Conservation (phyloP, 495 filamentous ascomycete genomes). For the Cryomyces minteri region DNA sequence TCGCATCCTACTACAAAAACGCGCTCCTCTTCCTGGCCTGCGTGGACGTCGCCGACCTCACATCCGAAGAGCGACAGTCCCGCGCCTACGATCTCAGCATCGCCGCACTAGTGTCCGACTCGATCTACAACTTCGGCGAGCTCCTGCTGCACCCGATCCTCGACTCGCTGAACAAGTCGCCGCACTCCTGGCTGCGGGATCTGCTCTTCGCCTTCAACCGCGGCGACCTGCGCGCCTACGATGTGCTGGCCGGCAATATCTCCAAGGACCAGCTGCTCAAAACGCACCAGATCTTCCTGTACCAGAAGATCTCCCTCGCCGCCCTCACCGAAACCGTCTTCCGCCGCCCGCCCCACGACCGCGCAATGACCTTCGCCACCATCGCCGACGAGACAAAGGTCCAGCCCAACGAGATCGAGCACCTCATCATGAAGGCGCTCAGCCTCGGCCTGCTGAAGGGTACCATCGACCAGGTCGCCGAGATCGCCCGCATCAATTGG, state of each 20-base stretch:
- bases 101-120: conserved; percentile 78
- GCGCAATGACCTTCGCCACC: conserved; percentile 73
- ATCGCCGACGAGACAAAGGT: conserved; percentile 91
- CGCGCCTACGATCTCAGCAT: conserved; percentile 87
- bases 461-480: conserved; percentile 89
- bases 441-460: conserved; percentile 79
- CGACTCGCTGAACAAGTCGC: conserved; percentile 50
- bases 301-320: conserved; percentile 93
- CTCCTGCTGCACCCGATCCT: conserved; percentile 94
- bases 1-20: conserved; percentile 89
- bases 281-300: conserved; percentile 62
- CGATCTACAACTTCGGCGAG: conserved; percentile 99
- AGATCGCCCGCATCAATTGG: conserved; percentile 91
- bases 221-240: conserved; percentile 75
- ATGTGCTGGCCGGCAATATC: conserved; percentile 52
- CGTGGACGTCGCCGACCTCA: conserved; percentile 62
- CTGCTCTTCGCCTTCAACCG: conserved; percentile 96
- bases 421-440: conserved; percentile 96
- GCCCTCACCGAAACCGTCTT: conserved; percentile 95
- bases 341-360: conserved; percentile 85
- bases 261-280: conserved; percentile 59
- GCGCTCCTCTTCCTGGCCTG: conserved; percentile 97
- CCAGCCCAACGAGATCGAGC: conserved; percentile 77
- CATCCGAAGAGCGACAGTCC: conserved; percentile 47
- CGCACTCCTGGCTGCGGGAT: conserved; percentile 69